These are phyloP conservation scores for Cynara cardunculus DNA, from an alignment of 129 eudicot genomes.

Conservation along the genomic window DNA sequence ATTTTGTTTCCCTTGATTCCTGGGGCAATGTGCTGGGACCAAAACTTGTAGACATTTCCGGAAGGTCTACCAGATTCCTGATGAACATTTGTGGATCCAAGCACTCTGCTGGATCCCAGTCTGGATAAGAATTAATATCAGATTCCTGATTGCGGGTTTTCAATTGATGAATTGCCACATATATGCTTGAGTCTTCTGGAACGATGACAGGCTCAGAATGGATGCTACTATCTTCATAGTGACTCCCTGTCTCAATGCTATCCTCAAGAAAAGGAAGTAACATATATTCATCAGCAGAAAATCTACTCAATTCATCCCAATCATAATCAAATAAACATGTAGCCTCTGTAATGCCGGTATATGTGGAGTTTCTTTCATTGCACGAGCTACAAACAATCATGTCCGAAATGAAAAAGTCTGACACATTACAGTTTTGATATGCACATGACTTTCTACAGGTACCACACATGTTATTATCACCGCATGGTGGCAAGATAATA, in stretches of 20 bases:
- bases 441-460: slow-evolving; percentile 44
- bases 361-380: slow-evolving; percentile 33
- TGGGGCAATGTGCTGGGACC: slow-evolving; percentile 23
- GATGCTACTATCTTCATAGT: slow-evolving; percentile 34
- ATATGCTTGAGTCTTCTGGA: slow-evolving; percentile 62
- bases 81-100: slow-evolving; percentile 83
- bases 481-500: slow-evolving; percentile 34
- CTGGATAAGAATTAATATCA: slow-evolving; percentile 39
- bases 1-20: slow-evolving; percentile 38
- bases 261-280: slow-evolving; percentile 68
- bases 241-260: slow-evolving; percentile 42
- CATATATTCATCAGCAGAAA: slow-evolving; percentile 61
- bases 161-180: slow-evolving; percentile 70
- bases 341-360: slow-evolving; percentile 28
- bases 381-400: slow-evolving; percentile 65
- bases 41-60: slow-evolving; percentile 41
- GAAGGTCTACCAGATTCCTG: slow-evolving; percentile 57
- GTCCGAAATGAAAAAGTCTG: slow-evolving; percentile 84
- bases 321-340: slow-evolving; percentile 51
- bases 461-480: slow-evolving; percentile 28
- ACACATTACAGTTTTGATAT: slow-evolving; percentile 63
- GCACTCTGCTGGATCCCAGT: slow-evolving; percentile 64
- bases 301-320: slow-evolving; percentile 50
- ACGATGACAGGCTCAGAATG: slow-evolving; percentile 34
- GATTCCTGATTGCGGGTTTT: slow-evolving; percentile 56